Evolutionary conservation across 2,329 filamentous ascomycete species (phyloP).

Genomic region (Rhinocladiella mackenziei): DNA sequence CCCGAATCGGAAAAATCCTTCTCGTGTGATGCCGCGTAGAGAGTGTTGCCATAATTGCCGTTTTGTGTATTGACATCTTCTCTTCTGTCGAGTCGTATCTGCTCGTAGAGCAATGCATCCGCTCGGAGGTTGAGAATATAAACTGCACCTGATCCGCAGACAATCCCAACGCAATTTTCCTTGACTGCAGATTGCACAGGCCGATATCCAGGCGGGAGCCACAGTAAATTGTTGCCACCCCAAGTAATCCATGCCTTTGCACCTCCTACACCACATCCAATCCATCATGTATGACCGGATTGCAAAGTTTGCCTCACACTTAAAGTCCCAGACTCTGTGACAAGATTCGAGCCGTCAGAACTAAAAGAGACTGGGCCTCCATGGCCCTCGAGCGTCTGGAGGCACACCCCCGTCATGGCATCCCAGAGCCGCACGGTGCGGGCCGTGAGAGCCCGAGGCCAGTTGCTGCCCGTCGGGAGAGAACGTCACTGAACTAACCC

Average conservation of each 20-base stretch:
- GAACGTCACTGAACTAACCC: neutral
- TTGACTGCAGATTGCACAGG: neutral
- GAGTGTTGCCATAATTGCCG: no score
- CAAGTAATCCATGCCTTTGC: neutral
- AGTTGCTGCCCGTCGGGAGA: neutral
- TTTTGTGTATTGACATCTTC: no score
- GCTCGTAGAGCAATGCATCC: neutral
- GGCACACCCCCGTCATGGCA: neutral
- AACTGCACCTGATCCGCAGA: neutral
- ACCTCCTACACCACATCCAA: neutral
- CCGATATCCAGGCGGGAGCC: neutral
- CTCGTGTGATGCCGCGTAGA: no score
- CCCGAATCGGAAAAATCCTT: no score
- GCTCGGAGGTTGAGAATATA: neutral
- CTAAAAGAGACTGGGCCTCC: neutral
- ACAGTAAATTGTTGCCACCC: neutral
- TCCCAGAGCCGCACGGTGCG: neutral
- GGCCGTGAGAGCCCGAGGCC: neutral
- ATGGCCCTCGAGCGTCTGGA: conserved; percentile 1
- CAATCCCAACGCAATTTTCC: neutral
- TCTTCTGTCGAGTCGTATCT: no score
- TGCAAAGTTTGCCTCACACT: neutral
- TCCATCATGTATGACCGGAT: neutral
- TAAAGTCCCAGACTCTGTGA: neutral
- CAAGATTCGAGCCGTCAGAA: neutral